These are phyloP conservation scores for Thielaviopsis cerberus DNA, from an alignment of 2,329 filamentous ascomycete species.

Conservation along the genomic window DNA sequence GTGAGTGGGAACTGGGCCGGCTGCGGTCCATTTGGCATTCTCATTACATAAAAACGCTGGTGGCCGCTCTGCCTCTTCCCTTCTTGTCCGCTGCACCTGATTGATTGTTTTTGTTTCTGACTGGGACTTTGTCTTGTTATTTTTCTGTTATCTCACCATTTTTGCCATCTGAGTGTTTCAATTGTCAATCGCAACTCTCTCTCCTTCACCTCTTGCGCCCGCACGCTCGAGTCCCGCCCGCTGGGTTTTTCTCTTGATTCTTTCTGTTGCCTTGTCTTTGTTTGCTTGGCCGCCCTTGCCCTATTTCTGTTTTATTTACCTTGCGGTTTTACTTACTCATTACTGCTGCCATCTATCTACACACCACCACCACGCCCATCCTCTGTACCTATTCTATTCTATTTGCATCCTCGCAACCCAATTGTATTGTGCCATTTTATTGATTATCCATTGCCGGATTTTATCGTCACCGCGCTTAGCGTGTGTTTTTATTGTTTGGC, in stretches of 20 bases:
- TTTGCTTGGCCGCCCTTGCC: not conserved
- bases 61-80: conserved; percentile 1
- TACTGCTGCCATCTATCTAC: not conserved
- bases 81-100: not conserved
- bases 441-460: not conserved
- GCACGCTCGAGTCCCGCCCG: not conserved
- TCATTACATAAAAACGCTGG: not conserved
- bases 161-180: conserved; percentile 7
- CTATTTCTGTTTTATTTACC: not conserved
- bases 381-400: too few species aligned
- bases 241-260: not conserved
- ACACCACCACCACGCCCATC: too few species aligned
- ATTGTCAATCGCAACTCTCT: conserved; percentile 9
- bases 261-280: not conserved
- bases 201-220: not conserved
- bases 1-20: not conserved
- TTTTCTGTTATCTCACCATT: conserved; percentile 8
- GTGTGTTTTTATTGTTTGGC: not conserved
- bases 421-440: not conserved
- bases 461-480: not conserved
- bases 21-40: not conserved
- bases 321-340: not conserved
- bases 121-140: not conserved
- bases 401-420: too few species aligned
- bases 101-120: not conserved